phyloP scores from a whole-genome alignment of 78 protist genomes.

The Cavenderia fasciculata region DNA sequence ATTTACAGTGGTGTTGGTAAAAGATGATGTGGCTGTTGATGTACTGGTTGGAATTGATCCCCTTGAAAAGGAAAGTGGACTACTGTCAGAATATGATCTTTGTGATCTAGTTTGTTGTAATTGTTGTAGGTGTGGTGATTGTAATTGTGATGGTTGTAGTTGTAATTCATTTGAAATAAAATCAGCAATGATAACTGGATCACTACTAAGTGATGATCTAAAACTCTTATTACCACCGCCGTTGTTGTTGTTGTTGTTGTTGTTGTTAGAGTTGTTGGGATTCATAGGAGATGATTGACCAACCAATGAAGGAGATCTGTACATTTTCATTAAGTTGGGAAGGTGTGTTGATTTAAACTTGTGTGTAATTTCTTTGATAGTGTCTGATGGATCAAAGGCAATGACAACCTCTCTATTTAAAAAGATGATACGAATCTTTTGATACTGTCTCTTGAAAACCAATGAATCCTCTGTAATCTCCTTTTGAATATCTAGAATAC shows the following conservation, averaged over 20 bases:
- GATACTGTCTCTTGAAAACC: constrained; percentile 32
- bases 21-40: no score
- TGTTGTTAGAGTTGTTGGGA: neutral
- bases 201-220: neutral
- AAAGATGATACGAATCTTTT: constrained; percentile 45
- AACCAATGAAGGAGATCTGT: constrained; percentile 5
- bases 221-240: neutral
- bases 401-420: constrained; percentile 55
- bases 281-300: no score
- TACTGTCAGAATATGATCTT: constrained; percentile 48
- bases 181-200: no score
- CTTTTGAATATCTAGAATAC: no score
- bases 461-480: no score
- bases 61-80: constrained; percentile 49
- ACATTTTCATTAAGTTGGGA: constrained; percentile 18
- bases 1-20: no score
- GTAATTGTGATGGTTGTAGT: neutral
- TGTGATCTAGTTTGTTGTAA: constrained; percentile 3
- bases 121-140: neutral
- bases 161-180: no score
- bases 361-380: constrained; percentile 26
- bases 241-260: no score
- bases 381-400: constrained; percentile 30
- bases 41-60: constrained; percentile 6
- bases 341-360: constrained; percentile 28